These are phyloP conservation scores for Rhynchospora breviuscula DNA, from an alignment of 176 grass and related monocot species.

Conservation along the genomic window DNA sequence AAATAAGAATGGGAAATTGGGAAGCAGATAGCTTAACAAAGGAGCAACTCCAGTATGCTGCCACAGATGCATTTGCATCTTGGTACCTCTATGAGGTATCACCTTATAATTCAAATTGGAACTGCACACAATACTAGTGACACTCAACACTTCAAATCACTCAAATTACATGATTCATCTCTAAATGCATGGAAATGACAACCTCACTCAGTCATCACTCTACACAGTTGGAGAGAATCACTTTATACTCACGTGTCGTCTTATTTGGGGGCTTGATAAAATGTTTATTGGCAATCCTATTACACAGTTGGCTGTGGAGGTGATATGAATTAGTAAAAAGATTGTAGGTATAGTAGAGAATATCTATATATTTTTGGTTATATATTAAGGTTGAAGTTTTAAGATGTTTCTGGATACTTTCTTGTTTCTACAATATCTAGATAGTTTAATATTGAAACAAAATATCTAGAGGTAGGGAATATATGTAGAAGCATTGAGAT, in stretches of 20 bases:
- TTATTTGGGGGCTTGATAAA: neutral
- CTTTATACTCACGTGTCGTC: neutral
- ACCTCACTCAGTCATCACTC: neutral
- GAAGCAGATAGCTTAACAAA: constrained; percentile 60
- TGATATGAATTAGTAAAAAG: neutral
- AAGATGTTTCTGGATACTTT: neutral
- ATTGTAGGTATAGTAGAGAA: neutral
- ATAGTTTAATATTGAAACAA: neutral
- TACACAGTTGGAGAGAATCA: neutral
- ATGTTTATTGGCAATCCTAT: neutral
- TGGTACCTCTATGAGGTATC: constrained; percentile 86
- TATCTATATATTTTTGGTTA: neutral
- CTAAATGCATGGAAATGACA: neutral
- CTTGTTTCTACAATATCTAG: neutral
- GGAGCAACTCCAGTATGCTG: constrained; percentile 77
- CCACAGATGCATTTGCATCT: constrained; percentile 90
- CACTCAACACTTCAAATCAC: neutral
- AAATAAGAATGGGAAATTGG: constrained; percentile 94
- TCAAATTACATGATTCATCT: neutral
- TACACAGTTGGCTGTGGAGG: neutral
- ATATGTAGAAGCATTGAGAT: neutral
- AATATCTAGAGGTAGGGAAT: neutral
- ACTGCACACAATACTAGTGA: neutral
- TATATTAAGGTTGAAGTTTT: neutral
- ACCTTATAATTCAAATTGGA: neutral